These are phyloP conservation scores for Emergomyces pasteurianus DNA, from an alignment of 2,329 filamentous ascomycete genomes.

Conservation along the genomic window DNA sequence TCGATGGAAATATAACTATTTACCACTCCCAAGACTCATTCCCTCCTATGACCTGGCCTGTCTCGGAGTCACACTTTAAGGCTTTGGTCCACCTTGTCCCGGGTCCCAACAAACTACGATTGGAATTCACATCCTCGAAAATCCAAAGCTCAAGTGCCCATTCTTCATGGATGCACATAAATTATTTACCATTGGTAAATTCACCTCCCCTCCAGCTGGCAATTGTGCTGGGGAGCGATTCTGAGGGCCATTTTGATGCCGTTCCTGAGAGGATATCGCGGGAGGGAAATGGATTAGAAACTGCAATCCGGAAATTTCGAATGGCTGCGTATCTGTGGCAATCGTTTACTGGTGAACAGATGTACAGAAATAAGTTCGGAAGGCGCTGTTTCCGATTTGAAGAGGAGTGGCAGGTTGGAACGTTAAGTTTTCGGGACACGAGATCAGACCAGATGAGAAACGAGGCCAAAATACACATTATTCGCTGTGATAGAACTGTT, in stretches of 20 bases:
- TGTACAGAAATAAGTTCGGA: slow-evolving; percentile 79
- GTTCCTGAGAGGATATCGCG: slow-evolving; percentile 60
- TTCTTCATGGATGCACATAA: slow-evolving; percentile 67
- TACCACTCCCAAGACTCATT: slow-evolving; percentile 76
- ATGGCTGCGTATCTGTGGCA: slow-evolving; percentile 97
- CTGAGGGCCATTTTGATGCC: slow-evolving; percentile 72
- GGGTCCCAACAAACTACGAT: slow-evolving; percentile 74
- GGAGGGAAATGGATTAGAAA: slow-evolving; percentile 72
- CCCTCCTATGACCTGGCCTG: slow-evolving; percentile 74
- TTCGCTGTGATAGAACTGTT: slow-evolving; percentile 72
- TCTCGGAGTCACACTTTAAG: slow-evolving; percentile 83
- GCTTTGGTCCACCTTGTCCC: slow-evolving; percentile 80
- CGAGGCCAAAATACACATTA: slow-evolving; percentile 79
- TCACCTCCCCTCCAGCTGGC: slow-evolving; percentile 80
- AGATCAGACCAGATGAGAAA: slow-evolving; percentile 66
- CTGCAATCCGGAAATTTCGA: slow-evolving; percentile 76
- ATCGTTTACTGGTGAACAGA: slow-evolving; percentile 91
- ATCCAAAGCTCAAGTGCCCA: slow-evolving; percentile 59
- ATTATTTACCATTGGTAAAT: slow-evolving; percentile 70
- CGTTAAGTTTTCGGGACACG: slow-evolving; percentile 62
- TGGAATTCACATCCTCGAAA: slow-evolving; percentile 80
- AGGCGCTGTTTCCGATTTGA: slow-evolving; percentile 81
- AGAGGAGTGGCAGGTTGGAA: slow-evolving; percentile 85
- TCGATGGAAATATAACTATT: slow-evolving; percentile 71
- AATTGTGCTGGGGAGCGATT: slow-evolving; percentile 79